phyloP scores from a whole-genome alignment of 306 rosid species.

The Ormosia emarginata region DNA sequence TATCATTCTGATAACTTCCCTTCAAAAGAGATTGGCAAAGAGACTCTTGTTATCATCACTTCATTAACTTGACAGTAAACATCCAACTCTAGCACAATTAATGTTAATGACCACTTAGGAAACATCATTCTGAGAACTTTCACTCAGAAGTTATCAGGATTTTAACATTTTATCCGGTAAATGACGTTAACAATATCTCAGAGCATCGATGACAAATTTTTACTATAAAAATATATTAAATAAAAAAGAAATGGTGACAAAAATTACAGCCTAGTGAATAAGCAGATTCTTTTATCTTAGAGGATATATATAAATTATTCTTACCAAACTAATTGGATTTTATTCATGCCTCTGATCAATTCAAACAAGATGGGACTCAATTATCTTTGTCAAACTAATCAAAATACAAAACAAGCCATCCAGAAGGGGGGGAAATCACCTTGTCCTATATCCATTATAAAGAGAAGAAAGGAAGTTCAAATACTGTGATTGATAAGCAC shows the following conservation, averaged over 20 bases:
- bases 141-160: too few species aligned
- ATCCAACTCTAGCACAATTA: background rate
- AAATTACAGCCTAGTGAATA: background rate
- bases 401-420: background rate
- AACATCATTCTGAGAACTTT: background rate
- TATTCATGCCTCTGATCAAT: background rate
- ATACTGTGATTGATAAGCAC: background rate
- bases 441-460: background rate
- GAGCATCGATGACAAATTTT: background rate
- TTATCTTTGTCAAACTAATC: background rate
- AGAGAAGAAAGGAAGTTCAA: background rate
- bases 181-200: too few species aligned
- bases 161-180: too few species aligned
- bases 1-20: background rate
- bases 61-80: background rate
- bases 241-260: background rate
- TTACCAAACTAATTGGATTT: background rate
- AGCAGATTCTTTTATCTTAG: background rate
- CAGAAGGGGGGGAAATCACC: background rate
- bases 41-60: background rate
- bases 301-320: background rate
- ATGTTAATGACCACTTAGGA: background rate
- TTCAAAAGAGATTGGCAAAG: background rate
- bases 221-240: background rate
- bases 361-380: background rate